Percentiles rank a stretch among this genome's conserved stretches.
Conservation (phyloP, 2,329 filamentous ascomycete species). For the Beauveria sp. region DNA sequence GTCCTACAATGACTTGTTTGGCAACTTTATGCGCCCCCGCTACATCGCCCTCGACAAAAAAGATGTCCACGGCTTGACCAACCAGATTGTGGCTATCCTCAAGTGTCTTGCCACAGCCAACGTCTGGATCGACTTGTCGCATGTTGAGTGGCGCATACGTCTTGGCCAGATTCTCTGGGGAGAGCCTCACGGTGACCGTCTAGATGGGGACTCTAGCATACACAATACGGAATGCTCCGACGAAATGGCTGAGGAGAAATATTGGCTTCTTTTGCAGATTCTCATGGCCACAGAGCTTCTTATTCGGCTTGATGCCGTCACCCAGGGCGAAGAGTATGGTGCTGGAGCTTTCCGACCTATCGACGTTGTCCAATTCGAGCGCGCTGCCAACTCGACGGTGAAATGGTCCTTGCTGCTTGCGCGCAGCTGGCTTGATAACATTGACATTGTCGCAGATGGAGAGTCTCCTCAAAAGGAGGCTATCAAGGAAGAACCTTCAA, state of each 20-base stretch:
- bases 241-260: conserved; percentile 53
- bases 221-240: conserved; percentile 39
- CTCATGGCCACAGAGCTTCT: conserved; percentile 59
- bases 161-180: conserved; percentile 68
- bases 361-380: conserved; percentile 54
- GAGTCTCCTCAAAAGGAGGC: conserved; percentile 10
- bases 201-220: conserved; percentile 45
- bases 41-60: conserved; percentile 47
- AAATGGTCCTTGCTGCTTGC: conserved; percentile 61
- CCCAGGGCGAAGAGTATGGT: conserved; percentile 50
- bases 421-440: conserved; percentile 60
- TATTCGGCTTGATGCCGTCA: conserved; percentile 55
- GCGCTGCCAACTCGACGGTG: conserved; percentile 52
- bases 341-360: conserved; percentile 43
- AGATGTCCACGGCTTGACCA: conserved; percentile 55
- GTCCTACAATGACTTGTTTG: conserved; percentile 56
- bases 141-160: conserved; percentile 67
- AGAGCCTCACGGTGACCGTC: conserved; percentile 39
- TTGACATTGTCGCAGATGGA: conserved; percentile 45
- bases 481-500: conserved; percentile 2
- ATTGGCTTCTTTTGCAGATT: conserved; percentile 61
- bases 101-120: conserved; percentile 57
- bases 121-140: conserved; percentile 67
- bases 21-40: conserved; percentile 50
- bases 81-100: conserved; percentile 62